A percentile compares a stretch with the other conserved stretches of the same genome.
Conservation (phyloP, 768 basidiomycete species). For the Lentinus brumalis region DNA sequence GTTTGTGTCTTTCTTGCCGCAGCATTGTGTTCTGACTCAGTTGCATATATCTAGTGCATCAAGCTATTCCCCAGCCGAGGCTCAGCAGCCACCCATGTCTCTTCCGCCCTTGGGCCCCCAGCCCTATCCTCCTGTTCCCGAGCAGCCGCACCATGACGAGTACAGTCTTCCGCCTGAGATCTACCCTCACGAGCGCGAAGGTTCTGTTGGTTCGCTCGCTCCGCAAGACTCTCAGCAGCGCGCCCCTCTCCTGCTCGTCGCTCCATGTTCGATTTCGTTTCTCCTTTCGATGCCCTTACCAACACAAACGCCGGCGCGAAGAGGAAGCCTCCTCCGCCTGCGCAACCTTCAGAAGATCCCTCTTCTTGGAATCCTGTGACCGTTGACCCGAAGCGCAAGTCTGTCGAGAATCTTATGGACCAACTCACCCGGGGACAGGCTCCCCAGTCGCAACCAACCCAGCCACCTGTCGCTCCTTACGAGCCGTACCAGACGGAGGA, state of each 20-base stretch:
- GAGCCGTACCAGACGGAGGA: conserved; percentile 35
- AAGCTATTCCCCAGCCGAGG: conserved; percentile 16
- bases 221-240: conserved; percentile 35
- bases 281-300: conserved; percentile 79
- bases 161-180: conserved; percentile 18
- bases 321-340: conserved; percentile 68
- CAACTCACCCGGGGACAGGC: conserved; percentile 58
- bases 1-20: conserved; percentile 1
- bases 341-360: conserved; percentile 51
- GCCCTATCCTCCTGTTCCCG: conserved; percentile 24
- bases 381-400: conserved; percentile 72
- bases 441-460: conserved; percentile 31
- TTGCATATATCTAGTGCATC: conserved; percentile 6
- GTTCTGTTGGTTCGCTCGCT: conserved; percentile 13
- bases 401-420: conserved; percentile 80
- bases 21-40: neutral
- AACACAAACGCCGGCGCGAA: conserved; percentile 51
- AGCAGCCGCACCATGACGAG: conserved; percentile 24
- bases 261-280: conserved; percentile 84
- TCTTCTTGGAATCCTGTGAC: conserved; percentile 48
- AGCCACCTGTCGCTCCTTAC: conserved; percentile 28
- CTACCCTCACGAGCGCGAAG: conserved; percentile 28
- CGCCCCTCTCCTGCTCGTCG: conserved; percentile 68
- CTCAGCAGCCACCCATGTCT: conserved; percentile 13
- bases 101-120: conserved; percentile 24